Conservation (phyloP, 441 rosid species). For the Jatropha podagrica region DNA sequence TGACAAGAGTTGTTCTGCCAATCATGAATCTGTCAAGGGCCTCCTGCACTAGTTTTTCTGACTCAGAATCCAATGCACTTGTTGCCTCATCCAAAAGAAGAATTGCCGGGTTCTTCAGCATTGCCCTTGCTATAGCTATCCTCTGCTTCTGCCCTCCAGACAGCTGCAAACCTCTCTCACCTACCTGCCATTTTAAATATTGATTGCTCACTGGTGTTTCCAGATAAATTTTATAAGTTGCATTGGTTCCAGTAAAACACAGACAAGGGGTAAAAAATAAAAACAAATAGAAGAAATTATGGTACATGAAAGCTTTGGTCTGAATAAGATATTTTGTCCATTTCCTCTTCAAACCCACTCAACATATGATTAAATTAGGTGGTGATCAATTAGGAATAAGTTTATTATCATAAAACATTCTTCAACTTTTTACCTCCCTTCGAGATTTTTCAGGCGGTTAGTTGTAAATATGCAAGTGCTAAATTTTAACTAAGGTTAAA, state of each 20-base stretch:
- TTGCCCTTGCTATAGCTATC: conserved; percentile 96
- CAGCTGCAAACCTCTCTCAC: conserved; percentile 96
- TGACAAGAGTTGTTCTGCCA: conserved; percentile 94
- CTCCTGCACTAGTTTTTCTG: conserved; percentile 97
- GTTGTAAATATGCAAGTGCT: neutral
- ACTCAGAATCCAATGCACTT: conserved; percentile 96
- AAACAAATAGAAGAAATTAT: neutral
- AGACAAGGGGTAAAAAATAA: neutral
- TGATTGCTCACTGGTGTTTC: neutral
- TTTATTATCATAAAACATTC: neutral
- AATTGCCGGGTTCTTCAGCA: conserved; percentile 98
- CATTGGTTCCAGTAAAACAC: neutral
- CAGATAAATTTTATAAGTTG: neutral
- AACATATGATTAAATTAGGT: neutral
- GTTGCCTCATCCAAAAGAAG: conserved; percentile 95
- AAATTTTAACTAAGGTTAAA: neutral
- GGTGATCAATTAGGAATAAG: neutral
- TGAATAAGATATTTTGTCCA: neutral
- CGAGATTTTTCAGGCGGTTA: conserved; percentile 2
- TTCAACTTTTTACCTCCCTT: neutral
- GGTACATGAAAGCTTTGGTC: neutral
- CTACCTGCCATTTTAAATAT: conserved; percentile 67
- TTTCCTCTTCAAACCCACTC: neutral
- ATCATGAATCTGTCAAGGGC: conserved; percentile 99
- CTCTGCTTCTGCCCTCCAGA: conserved; percentile 99